Percentiles rank a stretch among this genome's conserved stretches.
These are phyloP conservation scores for Pythium pyrilobum DNA, from an alignment of 352 stramenopile genomes.

Conservation along the genomic window DNA sequence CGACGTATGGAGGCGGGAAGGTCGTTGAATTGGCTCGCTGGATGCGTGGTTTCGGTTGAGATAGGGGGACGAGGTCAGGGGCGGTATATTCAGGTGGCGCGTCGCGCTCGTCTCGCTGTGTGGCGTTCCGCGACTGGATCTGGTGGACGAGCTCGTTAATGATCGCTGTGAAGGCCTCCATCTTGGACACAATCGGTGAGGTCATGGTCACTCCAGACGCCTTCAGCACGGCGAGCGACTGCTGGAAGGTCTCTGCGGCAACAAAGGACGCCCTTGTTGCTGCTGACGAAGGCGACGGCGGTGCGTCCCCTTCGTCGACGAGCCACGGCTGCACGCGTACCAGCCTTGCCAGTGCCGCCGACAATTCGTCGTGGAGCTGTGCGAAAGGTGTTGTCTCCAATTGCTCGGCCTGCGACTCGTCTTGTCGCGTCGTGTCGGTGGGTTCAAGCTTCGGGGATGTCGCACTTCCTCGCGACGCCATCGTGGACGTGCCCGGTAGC, in stretches of 20 bases:
- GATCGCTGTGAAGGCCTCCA: constrained; percentile 5
- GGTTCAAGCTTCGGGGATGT: neutral
- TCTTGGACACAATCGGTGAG: neutral
- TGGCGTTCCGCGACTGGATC: neutral
- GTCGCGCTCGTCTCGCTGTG: too few species aligned
- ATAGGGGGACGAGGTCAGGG: too few species aligned
- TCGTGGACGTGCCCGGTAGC: neutral
- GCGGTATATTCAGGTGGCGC: neutral
- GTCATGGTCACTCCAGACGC: neutral
- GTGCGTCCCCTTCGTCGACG: neutral
- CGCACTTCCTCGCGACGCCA: neutral
- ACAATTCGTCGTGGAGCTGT: neutral
- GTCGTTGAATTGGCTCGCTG: constrained; percentile 6
- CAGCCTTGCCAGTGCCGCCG: neutral
- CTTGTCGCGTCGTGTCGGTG: too few species aligned
- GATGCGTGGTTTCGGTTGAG: too few species aligned
- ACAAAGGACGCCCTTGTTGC: constrained; percentile 13
- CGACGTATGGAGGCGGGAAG: constrained; percentile 16
- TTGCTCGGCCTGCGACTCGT: too few species aligned
- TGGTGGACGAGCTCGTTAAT: neutral
- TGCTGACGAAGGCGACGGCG: neutral
- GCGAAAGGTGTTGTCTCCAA: neutral
- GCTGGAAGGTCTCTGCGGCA: constrained; percentile 13
- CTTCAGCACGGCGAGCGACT: constrained; percentile 8
- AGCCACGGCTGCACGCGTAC: constrained; percentile 11